Base-by-base conservation (phyloP, 768 basidiomycete genomes). In the Pleurotus eryngii region DNA sequence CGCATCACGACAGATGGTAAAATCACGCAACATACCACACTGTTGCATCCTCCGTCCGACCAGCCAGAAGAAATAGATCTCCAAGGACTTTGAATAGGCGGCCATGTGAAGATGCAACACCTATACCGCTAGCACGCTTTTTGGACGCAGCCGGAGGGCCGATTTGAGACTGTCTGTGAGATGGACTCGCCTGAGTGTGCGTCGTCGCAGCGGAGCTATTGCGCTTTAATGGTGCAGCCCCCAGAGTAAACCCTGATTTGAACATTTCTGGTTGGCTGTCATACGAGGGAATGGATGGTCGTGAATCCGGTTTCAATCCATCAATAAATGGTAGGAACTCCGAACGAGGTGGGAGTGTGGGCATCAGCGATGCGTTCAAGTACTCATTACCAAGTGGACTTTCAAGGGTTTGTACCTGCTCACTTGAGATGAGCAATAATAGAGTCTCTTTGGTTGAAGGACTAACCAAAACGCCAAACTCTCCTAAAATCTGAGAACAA, bases 81-180 rank as follows among this genome's bases (percentile, higher is more conserved):
- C 86, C 96, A 12, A 92, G 79, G 22, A 95, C 80, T 72, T 96
- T 98, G 71, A 85, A 90, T 38, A 96, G 77, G 56, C 96, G 77
- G 22, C 89, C 96, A 70, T 90, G 90, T 2, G 91, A 89, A 7
- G 90, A 89, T 12, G 86, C 82, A 2, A 82, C 81, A 15, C 87
- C 84, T 62, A 86, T 77, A 45, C 80, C 75, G 63, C 83, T 84
- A 59, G 81, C 65, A 37, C 90, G 81, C 64, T 90, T 88, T 70
- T 84, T 85, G 30, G 75, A 67, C 5, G 76, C 70, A 43, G 80
- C 74, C 51, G 39, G 51, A 9, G 75, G 66, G 30, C 67, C 75
- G 38, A 87, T 62, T 15, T 81, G 78, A 1, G 81, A 74, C 64
- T 83, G 83, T 14, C 87, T 84, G 63, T 76, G 74, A 14, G 72